A percentile compares a stretch with the other conserved stretches of the same genome.
Evolutionary conservation across 2,329 filamentous ascomycete genomes (phyloP).

Genomic region (Mycogone perniciosa): DNA sequence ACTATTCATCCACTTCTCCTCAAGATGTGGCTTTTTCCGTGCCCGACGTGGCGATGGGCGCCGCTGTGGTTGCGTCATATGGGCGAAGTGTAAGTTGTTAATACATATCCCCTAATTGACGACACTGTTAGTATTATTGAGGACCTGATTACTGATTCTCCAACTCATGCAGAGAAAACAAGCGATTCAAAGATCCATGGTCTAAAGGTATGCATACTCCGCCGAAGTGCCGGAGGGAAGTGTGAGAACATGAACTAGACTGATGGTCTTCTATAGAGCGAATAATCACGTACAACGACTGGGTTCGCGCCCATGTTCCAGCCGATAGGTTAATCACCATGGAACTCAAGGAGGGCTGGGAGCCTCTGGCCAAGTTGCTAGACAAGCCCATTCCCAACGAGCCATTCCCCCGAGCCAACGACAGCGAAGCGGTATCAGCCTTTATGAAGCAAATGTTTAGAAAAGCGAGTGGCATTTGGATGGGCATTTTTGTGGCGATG

Average conservation of each 20-base stretch:
- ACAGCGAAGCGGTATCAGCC: conserved; percentile 14
- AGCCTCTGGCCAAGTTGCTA: conserved; percentile 23
- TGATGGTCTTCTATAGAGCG: neutral
- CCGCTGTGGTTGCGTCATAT: neutral
- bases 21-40: conserved; percentile 11
- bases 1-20: neutral
- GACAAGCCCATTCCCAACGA: conserved; percentile 19
- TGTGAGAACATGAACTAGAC: no score
- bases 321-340: conserved; percentile 9
- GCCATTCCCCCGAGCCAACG: conserved; percentile 23
- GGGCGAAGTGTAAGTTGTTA: neutral
- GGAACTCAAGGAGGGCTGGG: conserved; percentile 21
- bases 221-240: no score
- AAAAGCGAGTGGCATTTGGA: conserved; percentile 1
- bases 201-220: neutral
- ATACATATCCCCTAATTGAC: neutral
- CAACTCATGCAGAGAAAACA: neutral
- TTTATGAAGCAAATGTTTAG: neutral
- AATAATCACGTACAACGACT: conserved; percentile 6
- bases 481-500: neutral
- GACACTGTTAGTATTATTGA: no score
- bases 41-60: conserved; percentile 14
- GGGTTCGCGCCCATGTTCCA: neutral
- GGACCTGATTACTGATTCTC: no score
- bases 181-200: neutral